Percentiles rank a stretch among this genome's conserved stretches.
phyloP scores from a whole-genome alignment of 179 eudicot species.

The Heliamphora pulchella region DNA sequence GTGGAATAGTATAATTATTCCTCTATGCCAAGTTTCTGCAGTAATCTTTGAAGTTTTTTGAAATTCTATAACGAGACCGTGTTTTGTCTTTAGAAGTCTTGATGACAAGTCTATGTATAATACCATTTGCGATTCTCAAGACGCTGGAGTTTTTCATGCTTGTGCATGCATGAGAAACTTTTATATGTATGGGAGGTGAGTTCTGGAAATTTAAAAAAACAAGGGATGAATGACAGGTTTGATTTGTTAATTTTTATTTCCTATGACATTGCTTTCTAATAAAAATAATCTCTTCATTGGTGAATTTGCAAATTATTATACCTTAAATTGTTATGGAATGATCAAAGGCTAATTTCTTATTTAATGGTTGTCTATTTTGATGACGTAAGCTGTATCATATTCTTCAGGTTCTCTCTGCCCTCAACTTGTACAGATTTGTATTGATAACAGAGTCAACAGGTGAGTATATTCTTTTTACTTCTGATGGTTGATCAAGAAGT shows the following conservation, averaged over 20 bases:
- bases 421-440: slow-evolving; percentile 80
- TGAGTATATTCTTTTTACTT: slow-evolving; percentile 15
- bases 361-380: background rate
- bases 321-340: background rate
- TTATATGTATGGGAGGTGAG: background rate
- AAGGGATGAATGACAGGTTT: background rate
- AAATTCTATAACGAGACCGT: too few species aligned
- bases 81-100: background rate
- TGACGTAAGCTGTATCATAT: slow-evolving; percentile 11
- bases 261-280: background rate
- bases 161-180: background rate
- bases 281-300: background rate
- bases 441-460: slow-evolving; percentile 73
- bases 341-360: background rate
- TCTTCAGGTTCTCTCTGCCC: slow-evolving; percentile 79
- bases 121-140: background rate
- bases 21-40: too few species aligned
- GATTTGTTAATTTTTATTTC: background rate
- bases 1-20: too few species aligned
- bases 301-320: background rate
- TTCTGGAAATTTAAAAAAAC: background rate
- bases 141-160: background rate
- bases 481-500: background rate
- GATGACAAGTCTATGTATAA: background rate
- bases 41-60: too few species aligned